Base-by-base conservation (phyloP, 345 rosid genomes). In the Ceriops tagal region DNA sequence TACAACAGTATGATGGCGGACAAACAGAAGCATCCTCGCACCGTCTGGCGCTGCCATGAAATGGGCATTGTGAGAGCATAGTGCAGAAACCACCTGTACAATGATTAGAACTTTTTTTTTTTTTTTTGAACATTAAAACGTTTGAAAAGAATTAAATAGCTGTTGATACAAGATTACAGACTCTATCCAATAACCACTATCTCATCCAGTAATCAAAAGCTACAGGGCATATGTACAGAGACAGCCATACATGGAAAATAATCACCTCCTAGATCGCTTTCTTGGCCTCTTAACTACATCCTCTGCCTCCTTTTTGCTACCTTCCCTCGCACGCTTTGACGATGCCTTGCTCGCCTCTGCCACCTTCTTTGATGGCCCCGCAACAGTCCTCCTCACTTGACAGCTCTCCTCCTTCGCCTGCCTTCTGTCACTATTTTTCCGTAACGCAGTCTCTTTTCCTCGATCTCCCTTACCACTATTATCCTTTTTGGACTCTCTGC, bases 261-360 rank as follows among this genome's bases (percentile, higher is more conserved):
- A 32, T 69, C 71, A 85, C 70, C 84, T 71, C 69, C 75, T 82
- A 26, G 79, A 53, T 30, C 85, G 77, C 70, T 83, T 90, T 71
- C 82, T 85, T 61, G 82, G 84, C 76, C 78, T 83, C 74, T 81
- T 43, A 13, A 15, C 49, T 19, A 43, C 49, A 43, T 43, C 84
- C 69, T 64, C 79, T 28, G 51, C 79, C 75, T 77, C 80, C 65
- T 66, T 70, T 58, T 66, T 74, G 28, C 73, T 68, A 10, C 61
- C 59, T 51, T 87, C 89, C 57, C 85, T 83, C 28, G 82, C 79
- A 6, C 86, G 91, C 75, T 90, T 90, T 58, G 79, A 88, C 2
- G 83, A 74, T 4, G 66, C 67, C 7, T 47, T 71, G 27, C 65
- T 66, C 22, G 16, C 75, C 24, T 77, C 78, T 2, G 68, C 69